Evolutionary conservation across 495 filamentous ascomycete genomes (phyloP).

Genomic region (Chaetomidium leptoderma): DNA sequence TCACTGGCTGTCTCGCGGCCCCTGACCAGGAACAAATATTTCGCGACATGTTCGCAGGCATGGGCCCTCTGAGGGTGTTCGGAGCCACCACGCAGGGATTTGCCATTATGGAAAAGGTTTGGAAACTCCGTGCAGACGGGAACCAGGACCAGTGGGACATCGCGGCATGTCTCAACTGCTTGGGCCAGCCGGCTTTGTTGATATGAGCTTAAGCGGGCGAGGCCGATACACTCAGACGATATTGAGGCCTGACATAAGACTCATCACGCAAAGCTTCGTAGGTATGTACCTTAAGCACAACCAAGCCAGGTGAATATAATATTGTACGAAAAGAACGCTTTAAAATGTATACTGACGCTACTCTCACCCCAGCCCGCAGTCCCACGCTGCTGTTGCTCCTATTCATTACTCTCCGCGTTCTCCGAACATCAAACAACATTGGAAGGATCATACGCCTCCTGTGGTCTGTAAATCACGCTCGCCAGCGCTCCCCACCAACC

Average conservation of each 20-base stretch:
- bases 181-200: conserved; percentile 38
- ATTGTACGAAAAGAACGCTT: not conserved
- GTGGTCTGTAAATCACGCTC: conserved; percentile 5
- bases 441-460: conserved; percentile 8
- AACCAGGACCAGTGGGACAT: conserved; percentile 37
- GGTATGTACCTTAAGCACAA: too few relatives aligned
- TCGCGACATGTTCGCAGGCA: conserved; percentile 33
- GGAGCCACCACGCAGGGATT: conserved; percentile 46
- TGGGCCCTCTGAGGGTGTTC: conserved; percentile 42
- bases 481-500: conserved; percentile 36
- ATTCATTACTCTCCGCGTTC: not conserved
- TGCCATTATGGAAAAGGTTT: conserved; percentile 49
- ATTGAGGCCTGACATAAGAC: not conserved
- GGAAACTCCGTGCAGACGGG: conserved; percentile 36
- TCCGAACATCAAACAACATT: not conserved
- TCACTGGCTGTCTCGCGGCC: conserved; percentile 50
- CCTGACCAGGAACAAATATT: conserved; percentile 42
- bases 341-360: too few relatives aligned
- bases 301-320: not conserved
- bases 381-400: too few relatives aligned
- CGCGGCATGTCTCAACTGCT: conserved; percentile 36
- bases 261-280: not conserved
- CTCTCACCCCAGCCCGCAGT: too few relatives aligned
- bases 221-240: not conserved
- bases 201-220: conserved; percentile 22